Evolutionary conservation across 192 early-diverging fungal species (phyloP), one percentile per base, ranked within the genome.

Genomic region (Chytriomyces sp.): DNA sequence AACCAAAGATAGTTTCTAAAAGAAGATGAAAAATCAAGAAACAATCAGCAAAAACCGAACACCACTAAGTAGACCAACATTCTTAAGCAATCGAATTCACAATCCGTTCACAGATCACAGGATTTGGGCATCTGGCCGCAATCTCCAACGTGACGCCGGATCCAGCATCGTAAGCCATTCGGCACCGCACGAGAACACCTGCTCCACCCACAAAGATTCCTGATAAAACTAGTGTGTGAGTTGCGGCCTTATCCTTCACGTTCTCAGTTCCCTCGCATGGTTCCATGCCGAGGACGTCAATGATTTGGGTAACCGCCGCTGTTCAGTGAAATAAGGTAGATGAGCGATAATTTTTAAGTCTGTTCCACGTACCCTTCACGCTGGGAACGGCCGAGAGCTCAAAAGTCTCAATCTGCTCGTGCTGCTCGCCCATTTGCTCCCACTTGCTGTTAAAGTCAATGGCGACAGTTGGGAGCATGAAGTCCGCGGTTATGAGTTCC

Each of bases 61-160:
- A n/a, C n/a, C n/a, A n/a, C n/a, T n/a, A n/a, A n/a, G n/a, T n/a
- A n/a, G n/a, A n/a, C n/a, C n/a, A n/a, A n/a, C n/a, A n/a, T n/a
- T n/a, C n/a, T 65, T 31, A 65, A 52, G 36, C 65, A 28, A 99
- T 91, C 6, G 93, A 90, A 17, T 90, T 86, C 54, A 92, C 90
- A 44, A 99, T 84, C 54, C 87, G 82, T 79, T 90, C 85, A 63
- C 88, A 87, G 38, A 95, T 82, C 39, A 81, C 81, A 22, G 72
- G 74, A 65, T 90, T 85, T 59, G 84, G 77, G 76, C 90, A 89
- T 71, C 95, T 87, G 34, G 93, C 91, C 0, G 90, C 89, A 56
- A 99, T 75, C 77, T 99, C 94, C 86, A 99, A 86, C 2, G 94
- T 94, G 32, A 99, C 95, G 1, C 95, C 96, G 5, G 89, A 79